Evolutionary conservation across 306 rosid genomes (phyloP).

Genomic region (Alnus rubra): DNA sequence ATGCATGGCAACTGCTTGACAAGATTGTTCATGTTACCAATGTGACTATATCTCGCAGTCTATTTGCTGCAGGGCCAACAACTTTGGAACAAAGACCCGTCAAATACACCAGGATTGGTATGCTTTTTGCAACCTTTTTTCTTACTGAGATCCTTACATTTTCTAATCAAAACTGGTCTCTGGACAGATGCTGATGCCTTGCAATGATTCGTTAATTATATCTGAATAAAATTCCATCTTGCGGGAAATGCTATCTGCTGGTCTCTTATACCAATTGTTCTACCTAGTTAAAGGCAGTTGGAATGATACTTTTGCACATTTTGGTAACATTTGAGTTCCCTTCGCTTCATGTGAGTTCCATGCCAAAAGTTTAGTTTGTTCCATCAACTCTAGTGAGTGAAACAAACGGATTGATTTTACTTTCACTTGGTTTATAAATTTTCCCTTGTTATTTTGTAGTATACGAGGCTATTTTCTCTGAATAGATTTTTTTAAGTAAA

Average conservation of each 20-base stretch:
- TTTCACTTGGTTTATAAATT: neutral
- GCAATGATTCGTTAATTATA: slow-evolving; percentile 26
- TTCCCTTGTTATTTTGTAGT: neutral
- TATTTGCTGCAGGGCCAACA: slow-evolving; percentile 46
- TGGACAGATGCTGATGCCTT: slow-evolving; percentile 17
- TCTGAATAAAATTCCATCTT: slow-evolving; percentile 18
- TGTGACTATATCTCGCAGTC: slow-evolving; percentile 11
- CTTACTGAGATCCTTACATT: slow-evolving; percentile 8
- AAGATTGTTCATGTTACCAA: slow-evolving; percentile 12
- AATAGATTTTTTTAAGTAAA: neutral
- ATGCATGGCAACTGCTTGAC: slow-evolving; percentile 13
- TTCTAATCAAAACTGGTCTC: neutral
- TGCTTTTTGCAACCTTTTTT: slow-evolving; percentile 36
- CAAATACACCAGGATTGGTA: slow-evolving; percentile 62
- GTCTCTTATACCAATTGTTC: neutral
- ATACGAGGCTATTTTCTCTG: neutral
- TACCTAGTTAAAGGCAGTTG: neutral
- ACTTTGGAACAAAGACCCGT: slow-evolving; percentile 28
- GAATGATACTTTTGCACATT: neutral
- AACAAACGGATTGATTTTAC: neutral
- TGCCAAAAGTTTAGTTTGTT: neutral
- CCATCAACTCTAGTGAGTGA: neutral
- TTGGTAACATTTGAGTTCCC: neutral
- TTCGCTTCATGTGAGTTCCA: neutral
- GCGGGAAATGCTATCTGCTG: slow-evolving; percentile 12